These are phyloP conservation scores for Penicillium mononematosum DNA, from an alignment of 495 filamentous ascomycete species.

Conservation along the genomic window DNA sequence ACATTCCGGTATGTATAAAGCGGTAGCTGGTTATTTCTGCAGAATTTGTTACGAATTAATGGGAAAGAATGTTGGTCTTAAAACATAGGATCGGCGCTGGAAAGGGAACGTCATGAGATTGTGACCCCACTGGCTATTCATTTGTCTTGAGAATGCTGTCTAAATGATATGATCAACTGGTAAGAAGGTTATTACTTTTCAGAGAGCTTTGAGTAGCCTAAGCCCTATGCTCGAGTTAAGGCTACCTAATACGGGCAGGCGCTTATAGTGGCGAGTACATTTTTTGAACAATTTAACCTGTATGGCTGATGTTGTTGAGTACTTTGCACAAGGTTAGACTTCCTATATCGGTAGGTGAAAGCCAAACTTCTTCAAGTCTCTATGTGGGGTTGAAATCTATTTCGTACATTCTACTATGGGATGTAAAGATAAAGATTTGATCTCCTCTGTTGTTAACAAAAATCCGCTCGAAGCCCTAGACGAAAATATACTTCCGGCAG, in stretches of 20 bases:
- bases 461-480: neutral
- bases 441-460: too few relatives aligned
- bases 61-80: neutral
- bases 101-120: neutral
- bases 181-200: neutral
- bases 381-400: neutral
- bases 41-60: neutral
- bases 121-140: neutral
- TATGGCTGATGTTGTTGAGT: neutral
- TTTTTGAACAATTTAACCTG: neutral
- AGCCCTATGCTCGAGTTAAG: neutral
- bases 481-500: neutral
- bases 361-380: neutral
- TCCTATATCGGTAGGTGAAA: neutral
- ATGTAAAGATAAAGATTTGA: too few relatives aligned
- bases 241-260: neutral
- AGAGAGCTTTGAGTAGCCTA: neutral
- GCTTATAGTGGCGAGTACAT: neutral
- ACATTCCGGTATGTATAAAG: too few relatives aligned
- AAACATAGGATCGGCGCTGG: neutral
- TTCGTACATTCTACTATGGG: too few relatives aligned
- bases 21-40: too few relatives aligned
- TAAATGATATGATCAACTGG: neutral
- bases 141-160: neutral
- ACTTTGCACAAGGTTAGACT: neutral